Conservation (phyloP, 2,329 filamentous ascomycete species). For the Hypoxylon sp. region DNA sequence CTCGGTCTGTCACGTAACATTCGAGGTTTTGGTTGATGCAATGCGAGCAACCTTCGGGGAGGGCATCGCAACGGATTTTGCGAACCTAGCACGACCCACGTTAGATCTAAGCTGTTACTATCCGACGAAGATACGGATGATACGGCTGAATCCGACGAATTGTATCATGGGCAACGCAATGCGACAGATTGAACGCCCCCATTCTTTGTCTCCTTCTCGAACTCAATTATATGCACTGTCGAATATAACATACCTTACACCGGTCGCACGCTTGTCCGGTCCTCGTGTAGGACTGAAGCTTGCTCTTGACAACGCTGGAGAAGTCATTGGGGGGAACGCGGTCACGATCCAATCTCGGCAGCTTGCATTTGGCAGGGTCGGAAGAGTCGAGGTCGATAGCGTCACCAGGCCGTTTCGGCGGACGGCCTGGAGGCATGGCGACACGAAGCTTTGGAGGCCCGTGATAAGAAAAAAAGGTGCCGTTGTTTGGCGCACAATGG, state of each 20-base stretch:
- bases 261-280: constrained; percentile 91
- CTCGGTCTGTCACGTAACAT: constrained; percentile 88
- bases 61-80: constrained; percentile 89
- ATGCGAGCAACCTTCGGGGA: constrained; percentile 84
- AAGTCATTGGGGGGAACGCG: constrained; percentile 63
- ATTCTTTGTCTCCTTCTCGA: constrained; percentile 2
- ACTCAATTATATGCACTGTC: constrained; percentile 3
- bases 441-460: constrained; percentile 37
- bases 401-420: constrained; percentile 62
- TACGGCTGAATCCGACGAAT: constrained; percentile 9
- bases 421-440: constrained; percentile 60
- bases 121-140: constrained; percentile 18
- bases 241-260: constrained; percentile 76
- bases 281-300: constrained; percentile 68
- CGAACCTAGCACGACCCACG: constrained; percentile 66
- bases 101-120: constrained; percentile 40
- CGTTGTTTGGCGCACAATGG: constrained; percentile 44
- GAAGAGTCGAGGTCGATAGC: constrained; percentile 54
- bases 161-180: constrained; percentile 14
- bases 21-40: constrained; percentile 82
- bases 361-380: constrained; percentile 63
- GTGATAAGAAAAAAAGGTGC: constrained; percentile 9
- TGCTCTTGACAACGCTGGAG: constrained; percentile 69
- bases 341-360: constrained; percentile 64
- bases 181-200: constrained; percentile 17